phyloP scores from a whole-genome alignment of 73 alveolate species.

The Paramecium primaurelia region DNA sequence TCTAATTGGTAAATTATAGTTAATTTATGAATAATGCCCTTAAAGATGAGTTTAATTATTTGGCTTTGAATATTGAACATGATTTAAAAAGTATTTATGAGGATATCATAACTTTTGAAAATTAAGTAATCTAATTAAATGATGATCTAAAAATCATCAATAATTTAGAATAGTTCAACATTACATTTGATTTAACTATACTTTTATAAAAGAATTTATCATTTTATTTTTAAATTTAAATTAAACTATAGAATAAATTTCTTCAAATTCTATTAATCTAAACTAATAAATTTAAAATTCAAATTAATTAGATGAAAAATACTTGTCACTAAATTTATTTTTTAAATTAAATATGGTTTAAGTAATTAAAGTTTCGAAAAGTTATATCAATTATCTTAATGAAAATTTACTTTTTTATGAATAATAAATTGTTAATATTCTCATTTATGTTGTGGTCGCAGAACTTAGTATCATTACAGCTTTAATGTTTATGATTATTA shows the following conservation, averaged over 20 bases:
- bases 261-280: not conserved
- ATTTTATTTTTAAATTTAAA: too few relatives aligned
- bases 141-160: not conserved
- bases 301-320: not conserved
- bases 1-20: not conserved
- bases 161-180: not conserved
- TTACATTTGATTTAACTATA: not conserved
- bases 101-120: not conserved
- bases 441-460: not conserved
- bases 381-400: not conserved
- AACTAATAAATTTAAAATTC: not conserved
- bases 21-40: not conserved
- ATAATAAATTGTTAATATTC: not conserved
- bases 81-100: slow-evolving; percentile 7
- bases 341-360: slow-evolving; percentile 7
- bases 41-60: not conserved
- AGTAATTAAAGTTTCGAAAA: not conserved
- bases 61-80: not conserved
- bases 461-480: not conserved
- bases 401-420: not conserved
- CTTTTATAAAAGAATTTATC: too few relatives aligned
- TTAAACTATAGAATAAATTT: not conserved
- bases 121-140: not conserved
- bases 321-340: not conserved
- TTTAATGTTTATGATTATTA: not conserved